Conservation (phyloP, 129 eudicot species). For the Dittrichia graveolens region DNA sequence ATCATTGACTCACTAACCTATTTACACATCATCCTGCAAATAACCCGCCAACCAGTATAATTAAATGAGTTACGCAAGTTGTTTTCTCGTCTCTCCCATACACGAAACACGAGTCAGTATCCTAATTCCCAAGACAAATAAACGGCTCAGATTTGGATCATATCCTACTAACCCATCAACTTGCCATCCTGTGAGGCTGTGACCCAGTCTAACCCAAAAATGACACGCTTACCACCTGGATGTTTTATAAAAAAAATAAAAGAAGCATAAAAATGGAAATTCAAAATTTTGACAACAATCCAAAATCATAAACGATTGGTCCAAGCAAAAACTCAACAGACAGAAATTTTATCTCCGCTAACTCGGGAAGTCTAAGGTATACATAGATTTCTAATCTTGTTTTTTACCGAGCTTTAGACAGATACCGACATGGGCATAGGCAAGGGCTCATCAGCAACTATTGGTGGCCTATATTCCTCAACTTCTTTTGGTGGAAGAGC, state of each 20-base stretch:
- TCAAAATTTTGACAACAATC: constrained; percentile 8
- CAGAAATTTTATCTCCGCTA: constrained; percentile 15
- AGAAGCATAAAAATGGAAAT: constrained; percentile 16
- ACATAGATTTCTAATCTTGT: neutral
- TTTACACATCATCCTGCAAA: too few species aligned
- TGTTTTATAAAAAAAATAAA: constrained; percentile 3
- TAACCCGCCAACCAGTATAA: too few species aligned
- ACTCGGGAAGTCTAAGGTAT: neutral
- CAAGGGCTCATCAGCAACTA: constrained; percentile 23
- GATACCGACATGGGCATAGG: constrained; percentile 9
- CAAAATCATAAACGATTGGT: constrained; percentile 9
- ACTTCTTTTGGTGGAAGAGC: constrained; percentile 33
- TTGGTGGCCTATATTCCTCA: constrained; percentile 31
- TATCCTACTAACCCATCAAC: too few species aligned
- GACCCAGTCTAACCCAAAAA: neutral
- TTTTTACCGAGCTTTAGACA: constrained; percentile 8
- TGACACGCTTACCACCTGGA: neutral
- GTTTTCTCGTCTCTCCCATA: too few species aligned
- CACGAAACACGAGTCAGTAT: too few species aligned
- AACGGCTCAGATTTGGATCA: too few species aligned
- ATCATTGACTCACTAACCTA: too few species aligned
- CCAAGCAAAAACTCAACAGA: constrained; percentile 22
- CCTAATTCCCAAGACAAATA: too few species aligned
- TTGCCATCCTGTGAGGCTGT: too few species aligned
- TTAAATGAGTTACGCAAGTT: too few species aligned